phyloP scores from a whole-genome alignment of 2,329 filamentous ascomycete species.

The Tolypocladium cylindrosporum region DNA sequence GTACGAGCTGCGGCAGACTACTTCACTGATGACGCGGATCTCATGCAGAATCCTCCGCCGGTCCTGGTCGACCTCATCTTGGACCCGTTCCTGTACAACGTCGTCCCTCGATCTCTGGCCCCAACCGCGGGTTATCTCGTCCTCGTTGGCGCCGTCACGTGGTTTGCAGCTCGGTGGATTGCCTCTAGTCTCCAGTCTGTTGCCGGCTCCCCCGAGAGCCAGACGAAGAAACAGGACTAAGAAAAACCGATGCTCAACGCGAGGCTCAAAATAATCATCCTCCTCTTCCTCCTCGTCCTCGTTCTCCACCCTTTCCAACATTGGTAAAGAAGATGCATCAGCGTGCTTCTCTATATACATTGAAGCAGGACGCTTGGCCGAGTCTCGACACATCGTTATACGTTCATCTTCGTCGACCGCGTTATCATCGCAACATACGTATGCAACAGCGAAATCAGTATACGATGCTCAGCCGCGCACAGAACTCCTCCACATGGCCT shows the following conservation, averaged over 20 bases:
- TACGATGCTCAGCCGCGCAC: background rate
- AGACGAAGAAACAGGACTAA: slow-evolving; percentile 28
- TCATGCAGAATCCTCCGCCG: slow-evolving; percentile 66
- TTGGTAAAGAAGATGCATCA: background rate
- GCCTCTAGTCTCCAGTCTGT: slow-evolving; percentile 16
- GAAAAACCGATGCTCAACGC: background rate
- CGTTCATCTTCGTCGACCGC: background rate
- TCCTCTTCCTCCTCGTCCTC: background rate
- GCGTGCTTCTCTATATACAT: slow-evolving; percentile 19
- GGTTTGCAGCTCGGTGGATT: slow-evolving; percentile 29
- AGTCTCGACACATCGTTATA: slow-evolving; percentile 1
- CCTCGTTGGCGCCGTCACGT: slow-evolving; percentile 42
- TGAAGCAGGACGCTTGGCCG: slow-evolving; percentile 10
- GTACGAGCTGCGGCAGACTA: slow-evolving; percentile 75
- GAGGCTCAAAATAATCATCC: background rate
- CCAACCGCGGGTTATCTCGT: slow-evolving; percentile 62
- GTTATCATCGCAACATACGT: background rate
- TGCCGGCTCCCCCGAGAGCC: slow-evolving; percentile 12
- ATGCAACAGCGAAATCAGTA: background rate
- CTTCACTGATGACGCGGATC: slow-evolving; percentile 59
- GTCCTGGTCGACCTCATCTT: slow-evolving; percentile 76
- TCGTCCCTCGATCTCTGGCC: slow-evolving; percentile 68
- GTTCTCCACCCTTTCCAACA: background rate
- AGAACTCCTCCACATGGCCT: background rate
- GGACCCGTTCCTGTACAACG: slow-evolving; percentile 73